phyloP scores from a whole-genome alignment of 2,329 filamentous ascomycete genomes.

The Diaporthe sp. region DNA sequence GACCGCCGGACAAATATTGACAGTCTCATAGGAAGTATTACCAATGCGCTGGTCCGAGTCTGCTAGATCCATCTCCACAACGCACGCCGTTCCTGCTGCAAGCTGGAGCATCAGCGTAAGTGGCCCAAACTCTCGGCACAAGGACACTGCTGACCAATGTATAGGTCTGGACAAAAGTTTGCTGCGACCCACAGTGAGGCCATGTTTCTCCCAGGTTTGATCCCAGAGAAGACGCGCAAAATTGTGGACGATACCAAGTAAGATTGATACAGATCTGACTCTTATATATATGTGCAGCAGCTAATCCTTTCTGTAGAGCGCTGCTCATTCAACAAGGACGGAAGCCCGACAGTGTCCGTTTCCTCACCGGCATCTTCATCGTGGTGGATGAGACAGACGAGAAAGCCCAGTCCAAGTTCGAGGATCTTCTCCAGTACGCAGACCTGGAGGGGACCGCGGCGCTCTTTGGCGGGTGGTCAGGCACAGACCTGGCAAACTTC shows the following conservation, averaged over 20 bases:
- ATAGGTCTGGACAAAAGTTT: conserved; percentile 28
- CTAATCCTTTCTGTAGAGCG: not conserved
- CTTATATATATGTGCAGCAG: not conserved
- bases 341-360: conserved; percentile 1
- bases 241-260: conserved; percentile 30
- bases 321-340: conserved; percentile 2
- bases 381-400: conserved; percentile 37
- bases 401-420: conserved; percentile 32
- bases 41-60: conserved; percentile 32
- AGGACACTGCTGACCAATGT: not conserved
- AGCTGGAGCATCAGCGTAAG: conserved; percentile 32
- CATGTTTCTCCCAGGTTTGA: conserved; percentile 28
- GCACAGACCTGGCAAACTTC: conserved; percentile 28
- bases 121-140: not conserved
- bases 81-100: conserved; percentile 37
- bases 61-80: conserved; percentile 35
- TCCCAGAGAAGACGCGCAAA: conserved; percentile 23
- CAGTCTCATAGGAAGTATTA: conserved; percentile 24
- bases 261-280: not conserved
- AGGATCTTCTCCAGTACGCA: conserved; percentile 27
- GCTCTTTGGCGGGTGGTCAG: conserved; percentile 34
- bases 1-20: not conserved
- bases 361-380: conserved; percentile 33
- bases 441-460: conserved; percentile 31
- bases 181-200: conserved; percentile 36